Conservation (phyloP, 352 stramenopile genomes). For the Blastocystis sp. region DNA sequence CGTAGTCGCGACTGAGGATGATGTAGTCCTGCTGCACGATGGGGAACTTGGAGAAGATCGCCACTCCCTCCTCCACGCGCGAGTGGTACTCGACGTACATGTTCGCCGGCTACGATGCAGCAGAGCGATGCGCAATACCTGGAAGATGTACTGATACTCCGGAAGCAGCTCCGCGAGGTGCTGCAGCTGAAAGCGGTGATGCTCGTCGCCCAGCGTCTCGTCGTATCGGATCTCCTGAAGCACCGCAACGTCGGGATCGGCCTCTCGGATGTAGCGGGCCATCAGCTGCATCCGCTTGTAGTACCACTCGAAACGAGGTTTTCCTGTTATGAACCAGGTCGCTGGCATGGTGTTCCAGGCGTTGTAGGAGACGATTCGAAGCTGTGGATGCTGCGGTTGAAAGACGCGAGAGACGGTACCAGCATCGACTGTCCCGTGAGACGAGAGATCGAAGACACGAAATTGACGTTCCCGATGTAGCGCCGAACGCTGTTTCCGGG, state of each 20-base stretch:
- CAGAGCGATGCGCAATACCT: slow-evolving; percentile 74
- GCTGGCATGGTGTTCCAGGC: slow-evolving; percentile 81
- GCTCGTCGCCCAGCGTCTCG: slow-evolving; percentile 69
- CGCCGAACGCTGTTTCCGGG: not conserved
- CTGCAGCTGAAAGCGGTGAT: not conserved
- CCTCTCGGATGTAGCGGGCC: slow-evolving; percentile 68
- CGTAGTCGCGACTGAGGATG: slow-evolving; percentile 74
- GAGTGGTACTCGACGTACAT: slow-evolving; percentile 65
- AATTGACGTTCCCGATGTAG: slow-evolving; percentile 32
- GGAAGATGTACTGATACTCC: slow-evolving; percentile 77
- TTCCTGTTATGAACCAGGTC: slow-evolving; percentile 71
- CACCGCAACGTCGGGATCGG: slow-evolving; percentile 72
- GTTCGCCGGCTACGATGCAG: slow-evolving; percentile 68
- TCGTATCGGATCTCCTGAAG: slow-evolving; percentile 81
- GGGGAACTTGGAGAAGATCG: slow-evolving; percentile 75
- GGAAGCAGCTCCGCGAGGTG: slow-evolving; percentile 72
- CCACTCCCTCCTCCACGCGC: slow-evolving; percentile 76
- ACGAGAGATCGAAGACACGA: slow-evolving; percentile 1
- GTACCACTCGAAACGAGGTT: slow-evolving; percentile 73
- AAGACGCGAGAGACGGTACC: not conserved
- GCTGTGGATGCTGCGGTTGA: not conserved
- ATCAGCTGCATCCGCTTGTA: slow-evolving; percentile 75
- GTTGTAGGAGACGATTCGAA: slow-evolving; percentile 78
- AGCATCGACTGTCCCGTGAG: not conserved
- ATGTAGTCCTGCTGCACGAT: slow-evolving; percentile 75